Base-by-base conservation (phyloP, 2,329 filamentous ascomycete species). In the Didymella exigua region DNA sequence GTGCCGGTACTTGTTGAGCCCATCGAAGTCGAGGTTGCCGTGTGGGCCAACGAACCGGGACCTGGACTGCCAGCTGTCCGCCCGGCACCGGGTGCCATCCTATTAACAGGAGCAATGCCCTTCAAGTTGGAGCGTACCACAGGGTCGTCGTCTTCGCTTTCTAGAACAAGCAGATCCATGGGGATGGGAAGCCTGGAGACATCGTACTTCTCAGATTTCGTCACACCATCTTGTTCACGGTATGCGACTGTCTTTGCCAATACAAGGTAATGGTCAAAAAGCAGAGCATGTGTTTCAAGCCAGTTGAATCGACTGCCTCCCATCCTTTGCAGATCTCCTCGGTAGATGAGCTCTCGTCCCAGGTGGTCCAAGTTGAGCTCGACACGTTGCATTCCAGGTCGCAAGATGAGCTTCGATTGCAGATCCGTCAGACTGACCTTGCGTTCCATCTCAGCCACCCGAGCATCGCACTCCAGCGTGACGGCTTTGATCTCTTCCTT, bases 181-280 rank as follows among this genome's bases (percentile, higher is more conserved):
- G 95, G 95, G 60, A 99, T 97, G 6, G 90, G 91, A 80, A 96
- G 83, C 74, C 96, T 93, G 0, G 93, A 97, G 27, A 99, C 93
- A 74, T 99, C 95, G 65, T 95, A 99, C 61, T 83, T 82, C 67
- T 89, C 86, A 66, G 90, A 91, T 76, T 89, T 95, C 49, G 88
- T 83, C n/a, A 84, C 84, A 42, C 84, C 85, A 38, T 86, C 83
- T 38, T 87, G 85, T 67, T 92, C 91, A 40, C 86, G 81, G 10
- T 83, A 81, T 3, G 87, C 81, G 7, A 91, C 82, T 5, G 81
- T 82, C 79, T 99, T 99, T 33, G 95, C 90, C 38, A 99, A 79
- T 29, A 99, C 93, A 31, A 99, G 83, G 74, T 97, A 99, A 76
- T 99, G 93, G 68, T 99, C 96, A 70, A 99, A 98, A 0, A 99